These are phyloP conservation scores for Metarhizium anisopliae DNA, from an alignment of 2,329 filamentous ascomycete species.

Conservation along the genomic window DNA sequence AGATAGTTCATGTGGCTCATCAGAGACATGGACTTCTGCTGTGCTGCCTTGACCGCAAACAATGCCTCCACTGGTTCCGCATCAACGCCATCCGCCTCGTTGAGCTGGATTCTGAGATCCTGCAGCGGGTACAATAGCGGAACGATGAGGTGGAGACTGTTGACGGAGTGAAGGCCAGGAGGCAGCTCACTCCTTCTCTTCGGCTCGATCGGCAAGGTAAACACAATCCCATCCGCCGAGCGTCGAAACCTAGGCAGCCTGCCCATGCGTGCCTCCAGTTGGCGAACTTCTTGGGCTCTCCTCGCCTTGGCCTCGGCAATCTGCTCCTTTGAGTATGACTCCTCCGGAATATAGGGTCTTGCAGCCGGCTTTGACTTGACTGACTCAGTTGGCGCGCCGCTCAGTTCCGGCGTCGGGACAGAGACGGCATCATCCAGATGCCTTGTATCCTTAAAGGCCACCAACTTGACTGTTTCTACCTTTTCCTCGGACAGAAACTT, in stretches of 20 bases:
- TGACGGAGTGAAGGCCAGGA: constrained; percentile 48
- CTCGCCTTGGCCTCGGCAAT: constrained; percentile 52
- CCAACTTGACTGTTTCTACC: constrained; percentile 62
- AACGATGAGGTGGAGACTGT: constrained; percentile 58
- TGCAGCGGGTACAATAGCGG: constrained; percentile 66
- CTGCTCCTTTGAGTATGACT: constrained; percentile 49
- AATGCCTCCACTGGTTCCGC: constrained; percentile 55
- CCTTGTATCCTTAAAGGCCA: constrained; percentile 50
- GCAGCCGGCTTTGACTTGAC: constrained; percentile 9
- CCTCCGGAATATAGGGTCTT: constrained; percentile 30
- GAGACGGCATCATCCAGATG: constrained; percentile 25
- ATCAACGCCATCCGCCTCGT: constrained; percentile 50
- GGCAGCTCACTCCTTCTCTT: constrained; percentile 53
- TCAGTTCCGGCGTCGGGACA: background rate
- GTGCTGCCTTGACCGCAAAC: constrained; percentile 50
- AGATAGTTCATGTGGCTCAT: constrained; percentile 71
- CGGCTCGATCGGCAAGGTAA: constrained; percentile 62
- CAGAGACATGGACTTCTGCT: constrained; percentile 52
- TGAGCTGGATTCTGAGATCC: constrained; percentile 54
- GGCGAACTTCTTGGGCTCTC: constrained; percentile 57
- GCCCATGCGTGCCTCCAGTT: constrained; percentile 68
- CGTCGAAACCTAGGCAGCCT: constrained; percentile 58
- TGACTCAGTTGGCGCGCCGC: constrained; percentile 1
- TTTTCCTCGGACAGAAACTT: constrained; percentile 59
- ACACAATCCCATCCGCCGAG: constrained; percentile 60